Base-by-base conservation (phyloP, 208 protist genomes). In the Acanthamoeba culbertsoni region DNA sequence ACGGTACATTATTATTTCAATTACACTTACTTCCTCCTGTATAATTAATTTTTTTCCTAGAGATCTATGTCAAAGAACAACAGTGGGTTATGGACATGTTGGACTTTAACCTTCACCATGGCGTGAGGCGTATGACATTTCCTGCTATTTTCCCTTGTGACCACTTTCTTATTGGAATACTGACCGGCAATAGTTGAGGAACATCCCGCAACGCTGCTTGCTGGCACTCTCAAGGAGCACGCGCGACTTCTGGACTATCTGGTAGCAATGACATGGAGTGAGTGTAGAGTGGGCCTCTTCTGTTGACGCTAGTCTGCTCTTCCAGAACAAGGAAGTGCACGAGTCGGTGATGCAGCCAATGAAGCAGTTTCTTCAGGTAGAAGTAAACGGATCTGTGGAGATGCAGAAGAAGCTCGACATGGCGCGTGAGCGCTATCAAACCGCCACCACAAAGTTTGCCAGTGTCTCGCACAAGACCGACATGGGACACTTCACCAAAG, bases 51-150 rank as follows among this genome's bases (percentile, higher is more conserved):
- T 57, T 57, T 40, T 10, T 53, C 7, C 40, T 33, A 90, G 82
- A 90, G 31, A 8, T 90, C 4, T 90, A 90, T 28, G 55, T 90
- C 26, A 90, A 90, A 26, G 82, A 90, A 40, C 82, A 90, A 26
- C 82, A 90, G 51, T 90, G 45, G 45, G 55, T 90, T 14, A 90
- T 90, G 82, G 82, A 90, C 35, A 90, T 90, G 82, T 45, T 90
- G 1, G 82, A 90, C 82, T 90, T 90, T 28, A 90, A 90, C 82
- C 35, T 90, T 26, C 82, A 90, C 28, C 82, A 90, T 26, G 82
- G 46, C 14, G 55, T 90, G 46, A 31, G 55, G 6, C n/a, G 82
- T 90, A 68, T 53, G 82, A 23, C 18, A 12, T 28, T 37, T 26
- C 62, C 26, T 7, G 10, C 23, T 73, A 14, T 73, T 73, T 7